Evolutionary conservation across 1,139 yeast genomes (phyloP).

Genomic region (Suhomyces bokatorum): DNA sequence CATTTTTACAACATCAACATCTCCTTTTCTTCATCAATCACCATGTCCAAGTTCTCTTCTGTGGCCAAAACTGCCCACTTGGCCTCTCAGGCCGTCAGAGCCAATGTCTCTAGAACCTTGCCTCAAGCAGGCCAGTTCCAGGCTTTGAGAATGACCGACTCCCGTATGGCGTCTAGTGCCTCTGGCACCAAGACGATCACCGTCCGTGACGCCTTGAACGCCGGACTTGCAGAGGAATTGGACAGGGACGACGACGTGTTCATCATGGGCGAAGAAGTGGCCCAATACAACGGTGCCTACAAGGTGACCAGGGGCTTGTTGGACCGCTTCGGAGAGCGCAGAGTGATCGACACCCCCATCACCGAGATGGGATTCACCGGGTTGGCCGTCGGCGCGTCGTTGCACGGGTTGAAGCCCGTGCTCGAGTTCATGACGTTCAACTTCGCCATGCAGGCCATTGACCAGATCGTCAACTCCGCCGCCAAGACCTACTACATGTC

Average conservation of each 20-base stretch:
- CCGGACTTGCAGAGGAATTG: slow-evolving; percentile 95
- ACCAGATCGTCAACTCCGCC: slow-evolving; percentile 96
- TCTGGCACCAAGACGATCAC: slow-evolving; percentile 70
- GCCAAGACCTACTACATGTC: slow-evolving; percentile 99
- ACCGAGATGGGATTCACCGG: slow-evolving; percentile 99
- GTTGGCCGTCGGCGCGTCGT: slow-evolving; percentile 94
- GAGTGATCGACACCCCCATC: slow-evolving; percentile 96
- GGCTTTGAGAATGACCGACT: slow-evolving; percentile 37
- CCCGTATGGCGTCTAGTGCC: slow-evolving; percentile 49
- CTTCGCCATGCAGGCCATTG: slow-evolving; percentile 99
- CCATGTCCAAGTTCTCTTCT: slow-evolving; percentile 34
- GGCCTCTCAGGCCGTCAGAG: slow-evolving; percentile 43
- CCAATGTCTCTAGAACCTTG: slow-evolving; percentile 25
- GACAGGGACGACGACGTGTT: slow-evolving; percentile 94
- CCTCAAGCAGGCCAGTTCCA: slow-evolving; percentile 35
- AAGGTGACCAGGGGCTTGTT: slow-evolving; percentile 93
- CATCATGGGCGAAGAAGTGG: slow-evolving; percentile 98
- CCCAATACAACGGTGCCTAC: slow-evolving; percentile 98
- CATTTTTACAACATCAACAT: slow-evolving; percentile 2
- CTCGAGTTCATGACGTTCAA: slow-evolving; percentile 99
- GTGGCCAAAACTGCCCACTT: slow-evolving; percentile 51
- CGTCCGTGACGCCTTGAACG: slow-evolving; percentile 94
- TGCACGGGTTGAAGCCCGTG: slow-evolving; percentile 94
- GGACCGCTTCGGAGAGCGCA: slow-evolving; percentile 95
- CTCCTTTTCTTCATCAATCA: slow-evolving; percentile 19